Base-by-base conservation (phyloP, 345 rosid genomes). In the Sonneratia alba region DNA sequence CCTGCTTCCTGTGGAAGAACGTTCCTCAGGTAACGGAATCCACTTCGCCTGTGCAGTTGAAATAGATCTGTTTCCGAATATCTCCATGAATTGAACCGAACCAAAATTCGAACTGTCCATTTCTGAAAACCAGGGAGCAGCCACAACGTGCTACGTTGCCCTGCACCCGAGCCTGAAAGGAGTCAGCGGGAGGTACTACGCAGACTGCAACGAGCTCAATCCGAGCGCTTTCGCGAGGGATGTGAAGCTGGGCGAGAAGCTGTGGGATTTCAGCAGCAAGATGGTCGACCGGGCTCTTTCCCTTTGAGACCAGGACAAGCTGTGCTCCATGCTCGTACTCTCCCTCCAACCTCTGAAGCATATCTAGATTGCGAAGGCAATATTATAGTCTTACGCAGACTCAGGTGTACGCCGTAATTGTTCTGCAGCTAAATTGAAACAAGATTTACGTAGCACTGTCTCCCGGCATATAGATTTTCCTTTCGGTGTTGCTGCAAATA, bases 131-230 rank as follows among this genome's bases (percentile, higher is more conserved):
- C 78, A 94, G 97, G 99, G 99, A 55, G 99, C 99, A 61, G 99
- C 97, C 16, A 92, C 99, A 19, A 85, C 93, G 34, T 95, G 99
- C 84, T 90, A 90, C 70, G 91, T 79, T 0, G 97, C 97, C 4
- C 83, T 95, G 6, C 93, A 92, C 70, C 97, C 92, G 36, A 79
- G 71, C 13, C 24, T 92, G 78, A 82, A 80, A 74, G 93, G 90
- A 12, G 92, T 85, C 14, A 86, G 79, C 0, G 93, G 97, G 55
- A 90, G 89, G 42, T 95, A 95, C 84, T 92, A 77, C 77, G 79
- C 73, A 15, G 97, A 95, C 66, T 95, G 96, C 79, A 95, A 95
- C 27, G 91, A 89, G 76, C 43, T 78, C 55, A 71, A 71, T n/a
- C 87, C 97, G 22, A 90, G 89, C 68, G 62, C 75, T 43, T 70